Percentiles rank a stretch among this genome's conserved stretches.
Evolutionary conservation across 2,329 filamentous ascomycete genomes (phyloP).

Genomic region (Metarhizium rileyi): DNA sequence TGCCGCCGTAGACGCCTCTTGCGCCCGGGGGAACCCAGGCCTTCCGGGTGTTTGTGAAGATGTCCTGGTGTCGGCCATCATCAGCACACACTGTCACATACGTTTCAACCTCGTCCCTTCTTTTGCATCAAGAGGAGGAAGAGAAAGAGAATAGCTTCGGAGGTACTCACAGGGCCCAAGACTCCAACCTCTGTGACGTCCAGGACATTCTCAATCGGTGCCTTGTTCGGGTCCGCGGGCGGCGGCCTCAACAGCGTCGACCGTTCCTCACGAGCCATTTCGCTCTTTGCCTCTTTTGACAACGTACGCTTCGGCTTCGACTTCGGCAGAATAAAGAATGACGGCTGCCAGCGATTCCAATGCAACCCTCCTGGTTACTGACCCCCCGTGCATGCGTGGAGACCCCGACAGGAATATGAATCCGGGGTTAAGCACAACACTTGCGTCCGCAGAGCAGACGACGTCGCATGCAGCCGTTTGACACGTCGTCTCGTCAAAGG

Average conservation of each 20-base stretch:
- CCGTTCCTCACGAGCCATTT: slow-evolving; percentile 17
- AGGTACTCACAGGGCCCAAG: slow-evolving; percentile 57
- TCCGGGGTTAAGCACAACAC: background rate
- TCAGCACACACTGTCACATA: background rate
- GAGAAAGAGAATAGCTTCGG: background rate
- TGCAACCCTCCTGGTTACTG: background rate
- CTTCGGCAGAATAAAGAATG: no score
- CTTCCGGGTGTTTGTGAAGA: slow-evolving; percentile 89
- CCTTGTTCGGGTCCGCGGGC: slow-evolving; percentile 59
- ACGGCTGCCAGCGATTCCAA: background rate
- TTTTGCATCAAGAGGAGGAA: no score
- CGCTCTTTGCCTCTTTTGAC: background rate
- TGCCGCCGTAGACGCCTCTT: slow-evolving; percentile 85
- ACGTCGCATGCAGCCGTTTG: no score
- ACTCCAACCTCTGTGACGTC: slow-evolving; percentile 73
- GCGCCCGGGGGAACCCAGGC: slow-evolving; percentile 90
- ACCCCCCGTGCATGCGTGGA: background rate
- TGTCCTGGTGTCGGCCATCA: slow-evolving; percentile 46
- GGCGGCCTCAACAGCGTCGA: slow-evolving; percentile 55
- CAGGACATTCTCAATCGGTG: slow-evolving; percentile 79
- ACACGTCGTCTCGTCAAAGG: no score
- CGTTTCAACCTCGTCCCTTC: no score
- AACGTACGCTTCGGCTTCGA: background rate
- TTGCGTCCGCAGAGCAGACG: no score
- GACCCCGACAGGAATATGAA: background rate